These are phyloP conservation scores for Kickxella alabastrina DNA, from an alignment of 192 early-diverging fungal species.

Conservation along the genomic window DNA sequence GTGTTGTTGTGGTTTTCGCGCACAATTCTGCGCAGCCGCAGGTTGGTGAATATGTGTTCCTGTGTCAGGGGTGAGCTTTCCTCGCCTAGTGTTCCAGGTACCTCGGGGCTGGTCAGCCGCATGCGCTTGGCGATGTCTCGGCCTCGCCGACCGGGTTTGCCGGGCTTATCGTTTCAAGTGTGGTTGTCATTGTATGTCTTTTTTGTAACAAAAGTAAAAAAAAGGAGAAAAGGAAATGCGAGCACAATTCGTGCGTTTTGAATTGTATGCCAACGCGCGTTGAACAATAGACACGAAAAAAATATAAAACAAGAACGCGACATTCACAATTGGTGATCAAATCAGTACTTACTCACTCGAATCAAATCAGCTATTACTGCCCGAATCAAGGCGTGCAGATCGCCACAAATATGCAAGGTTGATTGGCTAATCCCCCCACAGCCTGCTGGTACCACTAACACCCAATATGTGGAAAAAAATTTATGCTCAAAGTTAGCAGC, in stretches of 20 bases:
- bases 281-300: neutral
- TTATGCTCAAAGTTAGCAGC: too few relatives aligned
- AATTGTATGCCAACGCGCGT: too few relatives aligned
- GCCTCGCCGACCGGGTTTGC: constrained; percentile 2
- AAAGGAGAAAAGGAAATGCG: constrained; percentile 1
- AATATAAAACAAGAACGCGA: neutral
- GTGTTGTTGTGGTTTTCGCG: constrained; percentile 84
- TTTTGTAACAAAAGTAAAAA: neutral
- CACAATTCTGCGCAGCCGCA: constrained; percentile 79
- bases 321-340: neutral
- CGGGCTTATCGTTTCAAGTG: neutral
- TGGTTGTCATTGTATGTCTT: constrained; percentile 3
- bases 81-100: neutral
- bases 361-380: too few relatives aligned
- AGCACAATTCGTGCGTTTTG: too few relatives aligned
- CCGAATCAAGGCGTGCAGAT: neutral
- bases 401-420: too few relatives aligned
- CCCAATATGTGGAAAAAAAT: too few relatives aligned
- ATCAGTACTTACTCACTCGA: neutral
- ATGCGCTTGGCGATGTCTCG: constrained; percentile 38
- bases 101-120: constrained; percentile 32
- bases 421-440: too few relatives aligned
- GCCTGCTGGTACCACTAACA: too few relatives aligned
- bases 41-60: constrained; percentile 64
- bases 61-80: constrained; percentile 34